Base-by-base conservation (phyloP, 208 protist genomes). In the Crithidia sp. region DNA sequence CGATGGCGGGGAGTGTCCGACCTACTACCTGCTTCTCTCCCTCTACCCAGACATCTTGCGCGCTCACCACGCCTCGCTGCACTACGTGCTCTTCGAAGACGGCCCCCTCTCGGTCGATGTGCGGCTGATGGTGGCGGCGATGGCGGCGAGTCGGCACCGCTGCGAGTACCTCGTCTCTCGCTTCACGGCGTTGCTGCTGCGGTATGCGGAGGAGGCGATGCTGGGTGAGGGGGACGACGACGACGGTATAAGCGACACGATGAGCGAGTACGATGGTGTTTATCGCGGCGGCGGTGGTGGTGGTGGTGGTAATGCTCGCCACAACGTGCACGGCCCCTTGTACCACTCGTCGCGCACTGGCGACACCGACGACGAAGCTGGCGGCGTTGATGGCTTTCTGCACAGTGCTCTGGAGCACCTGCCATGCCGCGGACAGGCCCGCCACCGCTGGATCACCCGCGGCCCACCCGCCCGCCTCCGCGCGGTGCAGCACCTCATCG, bases 141-240 rank as follows among this genome's bases (percentile, higher is more conserved):
- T 96, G 89, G 83, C 85, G 10, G 91, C 89, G 14, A 90, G 86
- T 66, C 86, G 91, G 2, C 89, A 94, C 71, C 87, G 79, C 59
- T 96, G 91, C 70, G 88, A 88, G 76, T 93, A 91, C 76, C 83
- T 96, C 40, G 87, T 94, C 47, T 81, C 75, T 16, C 85, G 88
- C 69, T 94, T 85, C 74, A 69, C 82, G 17, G 85, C 87, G 12
- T 71, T 94, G 53, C 76, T 96, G 49, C 57, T 90, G 74, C 81
- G 77, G 16, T 90, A 92, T 67, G 63, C 71, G 40, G 77, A 64
- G 68, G 80, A 69, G 64, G 62, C 62, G 47, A 79, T 54, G 71
- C n/a, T 58, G 37, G 67, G 47, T 49, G 85, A 77, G 10, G 39
- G 72, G 12, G 41, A 16, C 57, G 76, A 65, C 36, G 67, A 74